Evolutionary conservation across 306 rosid genomes (phyloP), one percentile per base, ranked within the genome.

Genomic region (Morella rubra): DNA sequence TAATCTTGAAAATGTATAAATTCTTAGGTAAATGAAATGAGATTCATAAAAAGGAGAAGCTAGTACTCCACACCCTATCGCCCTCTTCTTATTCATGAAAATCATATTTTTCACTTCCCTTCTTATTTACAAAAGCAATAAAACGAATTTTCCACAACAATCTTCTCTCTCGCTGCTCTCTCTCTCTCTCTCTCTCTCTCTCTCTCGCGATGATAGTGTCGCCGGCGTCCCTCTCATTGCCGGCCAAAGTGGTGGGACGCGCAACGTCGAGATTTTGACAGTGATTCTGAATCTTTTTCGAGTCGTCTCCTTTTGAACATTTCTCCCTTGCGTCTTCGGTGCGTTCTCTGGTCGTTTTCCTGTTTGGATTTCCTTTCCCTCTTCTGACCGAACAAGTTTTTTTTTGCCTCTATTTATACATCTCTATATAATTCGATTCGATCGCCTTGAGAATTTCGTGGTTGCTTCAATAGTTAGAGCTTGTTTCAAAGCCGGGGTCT

Each of bases 141-240:
- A 27, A 27, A 27, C 32, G 32, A 27, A 27, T 27, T 1, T 27
- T 12, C 19, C 49, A 44, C 41, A 53, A 50, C 51, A 58, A 14
- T 52, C 20, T 52, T 8, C 10, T 18, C 54, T 64, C 71, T 45
- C 72, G 40, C 15, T 73, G 13, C 54, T 64, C 71, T 45, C 72
- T 44, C 15, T 73, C 82, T 52, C 56, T 12, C 56, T 12, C 32
- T 27, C 32, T 27, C 32, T 27, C 32, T 27, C 27, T 24, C 27
- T 24, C 1, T 24, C 0, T 24, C n/a, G 56, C 1, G 19, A 52
- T 52, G 19, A 52, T 15, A 11, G 15, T 16, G 18, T 52, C 8
- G 55, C 83, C 86, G 87, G 88, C 81, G 76, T 62, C 80, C 44
- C 42, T 6, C 71, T 58, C 80, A 37, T 73, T 80, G 82, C 67